phyloP scores from a whole-genome alignment of 164 flowering plant species.

The Akebia trifoliata region DNA sequence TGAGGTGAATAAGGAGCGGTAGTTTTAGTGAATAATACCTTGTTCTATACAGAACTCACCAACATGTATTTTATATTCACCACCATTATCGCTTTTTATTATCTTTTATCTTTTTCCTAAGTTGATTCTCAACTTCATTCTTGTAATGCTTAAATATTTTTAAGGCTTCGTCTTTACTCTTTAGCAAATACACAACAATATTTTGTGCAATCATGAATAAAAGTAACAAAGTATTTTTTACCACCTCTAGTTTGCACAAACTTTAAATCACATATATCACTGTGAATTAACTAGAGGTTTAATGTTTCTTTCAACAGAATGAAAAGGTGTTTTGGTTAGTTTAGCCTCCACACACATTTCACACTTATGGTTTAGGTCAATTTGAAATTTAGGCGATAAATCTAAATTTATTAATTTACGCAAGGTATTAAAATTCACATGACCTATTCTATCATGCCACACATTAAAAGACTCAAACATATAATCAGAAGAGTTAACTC shows the following conservation, averaged over 20 bases:
- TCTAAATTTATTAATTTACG: background rate
- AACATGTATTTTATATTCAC: conserved; percentile 14
- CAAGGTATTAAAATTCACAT: conserved; percentile 1
- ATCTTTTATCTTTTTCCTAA: conserved; percentile 11
- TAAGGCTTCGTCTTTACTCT: conserved; percentile 7
- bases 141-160: background rate
- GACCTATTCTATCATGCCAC: conserved; percentile 1
- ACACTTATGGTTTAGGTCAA: background rate
- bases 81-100: conserved; percentile 8
- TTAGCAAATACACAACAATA: background rate
- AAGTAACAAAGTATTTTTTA: conserved; percentile 14
- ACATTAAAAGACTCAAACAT: conserved; percentile 3
- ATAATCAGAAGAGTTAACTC: background rate
- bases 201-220: conserved; percentile 4
- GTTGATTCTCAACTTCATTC: conserved; percentile 18
- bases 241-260: conserved; percentile 8
- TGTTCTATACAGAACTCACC: background rate
- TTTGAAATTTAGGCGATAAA: background rate
- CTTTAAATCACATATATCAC: conserved; percentile 10
- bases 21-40: conserved; percentile 16
- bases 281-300: conserved; percentile 7
- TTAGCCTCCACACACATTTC: conserved; percentile 2
- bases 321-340: background rate
- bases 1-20: conserved; percentile 16
- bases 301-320: background rate